A percentile compares a stretch with the other conserved stretches of the same genome.
These are phyloP conservation scores for Tricholoma matsutake DNA, from an alignment of 768 basidiomycete genomes.

Conservation along the genomic window DNA sequence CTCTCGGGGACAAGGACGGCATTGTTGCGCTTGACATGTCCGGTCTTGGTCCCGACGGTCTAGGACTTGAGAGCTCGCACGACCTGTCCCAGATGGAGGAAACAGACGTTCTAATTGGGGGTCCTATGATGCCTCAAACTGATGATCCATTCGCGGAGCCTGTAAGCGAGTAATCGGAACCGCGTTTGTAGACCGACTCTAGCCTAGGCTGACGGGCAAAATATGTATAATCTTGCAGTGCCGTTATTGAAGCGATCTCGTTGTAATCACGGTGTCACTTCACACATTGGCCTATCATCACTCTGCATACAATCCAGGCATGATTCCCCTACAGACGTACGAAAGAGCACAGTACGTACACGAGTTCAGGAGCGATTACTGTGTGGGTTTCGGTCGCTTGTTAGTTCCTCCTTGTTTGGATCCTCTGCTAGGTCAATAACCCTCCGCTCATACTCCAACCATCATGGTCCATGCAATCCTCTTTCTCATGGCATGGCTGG, in stretches of 20 bases:
- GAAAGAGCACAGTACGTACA: not conserved
- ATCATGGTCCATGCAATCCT: not conserved
- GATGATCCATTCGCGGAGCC: conserved; percentile 56
- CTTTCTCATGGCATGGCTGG: not conserved
- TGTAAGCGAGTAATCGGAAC: conserved; percentile 9
- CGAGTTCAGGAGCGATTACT: not conserved
- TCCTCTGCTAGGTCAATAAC: no score
- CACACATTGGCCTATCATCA: not conserved
- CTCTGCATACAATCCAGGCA: not conserved
- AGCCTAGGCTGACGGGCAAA: not conserved
- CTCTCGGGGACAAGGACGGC: conserved; percentile 36
- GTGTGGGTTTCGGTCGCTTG: not conserved
- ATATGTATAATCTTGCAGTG: not conserved
- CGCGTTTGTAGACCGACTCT: not conserved
- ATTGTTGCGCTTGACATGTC: conserved; percentile 58
- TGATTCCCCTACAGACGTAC: not conserved
- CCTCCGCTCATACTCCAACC: not conserved
- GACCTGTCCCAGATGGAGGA: conserved; percentile 57
- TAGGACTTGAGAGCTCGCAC: conserved; percentile 49
- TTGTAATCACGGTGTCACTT: not conserved
- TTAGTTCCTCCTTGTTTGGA: no score
- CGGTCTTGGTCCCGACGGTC: conserved; percentile 61
- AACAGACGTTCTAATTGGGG: conserved; percentile 54
- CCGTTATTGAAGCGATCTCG: not conserved
- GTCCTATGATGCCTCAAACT: conserved; percentile 54